Evolutionary conservation across 768 basidiomycete species (phyloP), one percentile per base, ranked within the genome.

Genomic region (Tricholoma sp.): DNA sequence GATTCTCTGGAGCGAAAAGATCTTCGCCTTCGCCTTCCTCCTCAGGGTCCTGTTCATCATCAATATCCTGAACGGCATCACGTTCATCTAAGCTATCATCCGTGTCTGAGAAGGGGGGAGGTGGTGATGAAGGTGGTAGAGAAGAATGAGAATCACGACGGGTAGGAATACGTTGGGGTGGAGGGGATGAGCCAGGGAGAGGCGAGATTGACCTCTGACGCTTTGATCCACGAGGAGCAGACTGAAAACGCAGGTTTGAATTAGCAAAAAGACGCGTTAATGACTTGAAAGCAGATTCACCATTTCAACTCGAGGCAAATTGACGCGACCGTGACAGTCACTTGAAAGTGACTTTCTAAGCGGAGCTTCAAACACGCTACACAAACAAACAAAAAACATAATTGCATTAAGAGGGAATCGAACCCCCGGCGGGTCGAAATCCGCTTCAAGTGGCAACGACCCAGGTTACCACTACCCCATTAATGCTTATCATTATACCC

Each of bases 11-110:
- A 32, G 80, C 90, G 70, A 95, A 98, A 43, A 99, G 83, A 74
- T 98, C 96, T 70, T 98, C 96, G 35, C 91, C 91, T 21, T 91
- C 89, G n/a, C 81, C 93, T 10, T 88, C 90, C 16, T 50, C 47
- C 5, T 84, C 90, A 27, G 24, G 24, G 24, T 27, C 24, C 24
- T 27, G 24, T 27, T 76, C 82, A 3, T 81, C 87, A 52, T 85
- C 86, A n/a, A 83, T 73, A 64, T 88, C 84, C 55, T 69, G 75
- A 4, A 89, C 78, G 1, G 79, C 83, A 61, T 89, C 86, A 9
- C 83, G 81, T 58, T 90, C 89, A 39, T 86, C 85, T 35, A 88
- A 55, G 56, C 83, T 86, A 21, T 93, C 92, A 55, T 94, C 90
- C 22, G 91, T 89, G 63, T 97, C 95, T 4, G 87, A 88, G 67